Evolutionary conservation across 495 filamentous ascomycete genomes (phyloP), one percentile per base, ranked within the genome.

Genomic region (Durotheca rogersii): DNA sequence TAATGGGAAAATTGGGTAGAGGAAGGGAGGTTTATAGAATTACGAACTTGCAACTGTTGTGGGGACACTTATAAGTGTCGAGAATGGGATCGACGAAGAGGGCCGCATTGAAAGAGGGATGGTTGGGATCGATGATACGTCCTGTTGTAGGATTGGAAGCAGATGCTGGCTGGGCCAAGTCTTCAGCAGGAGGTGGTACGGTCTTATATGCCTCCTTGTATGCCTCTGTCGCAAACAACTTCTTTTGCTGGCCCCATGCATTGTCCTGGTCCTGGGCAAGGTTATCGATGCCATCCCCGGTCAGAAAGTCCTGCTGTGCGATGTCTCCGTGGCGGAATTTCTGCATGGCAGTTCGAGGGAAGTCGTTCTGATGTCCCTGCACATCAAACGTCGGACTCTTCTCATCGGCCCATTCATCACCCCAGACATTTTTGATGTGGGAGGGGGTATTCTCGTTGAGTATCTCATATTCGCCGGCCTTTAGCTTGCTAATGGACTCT

Each of bases 41-140:
- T 7, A 67, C 62, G 65, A 59, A 73, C 73, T 36, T 40, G 63
- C 72, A 76, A n/a, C 31, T 65, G 17, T 50, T 53, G 30, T 71
- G 47, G 1, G 71, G 72, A 37, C 73, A 77, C 30, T 64, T 69
- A 51, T 60, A 77, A 36, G 59, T 67, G 2, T 56, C 23, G 2
- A 62, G 40, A 15, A 65, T 47, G 2, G 37, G 12, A 21, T 65
- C 54, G 17, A 31, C 66, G 38, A 64, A 72, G 1, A 55, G 17
- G 2, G 37, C 31, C 5, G 42, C 42, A 35, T 72, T 62, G 47
- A 71, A 74, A 1, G 32, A 21, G 3, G 61, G 64, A 16, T 56
- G 40, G 1, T 58, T 30, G 1, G 72, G 72, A 30, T 74, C 48
- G 15, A 65, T 11, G 14, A 60, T 53, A n/a, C 27, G 53, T 17